Percentiles rank a stretch among this genome's conserved stretches.
phyloP scores from a whole-genome alignment of 2,329 filamentous ascomycete genomes.

The Paracorniculantispora psalliotae region DNA sequence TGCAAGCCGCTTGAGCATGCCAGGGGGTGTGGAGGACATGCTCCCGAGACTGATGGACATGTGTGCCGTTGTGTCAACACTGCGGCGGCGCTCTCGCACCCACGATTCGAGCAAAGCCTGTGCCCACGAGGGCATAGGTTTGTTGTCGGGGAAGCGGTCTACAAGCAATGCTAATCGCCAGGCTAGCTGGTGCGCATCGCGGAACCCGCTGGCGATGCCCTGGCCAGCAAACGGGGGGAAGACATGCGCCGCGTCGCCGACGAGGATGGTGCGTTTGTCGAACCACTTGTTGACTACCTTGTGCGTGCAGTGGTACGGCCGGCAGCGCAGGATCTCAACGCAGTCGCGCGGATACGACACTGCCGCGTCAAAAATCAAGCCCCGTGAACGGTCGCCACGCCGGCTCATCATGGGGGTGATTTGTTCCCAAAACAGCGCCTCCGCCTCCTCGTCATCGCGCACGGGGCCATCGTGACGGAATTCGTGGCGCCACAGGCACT shows the following conservation, averaged over 20 bases:
- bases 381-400: conserved; percentile 6
- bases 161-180: conserved; percentile 26
- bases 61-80: conserved; percentile 16
- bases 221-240: conserved; percentile 43
- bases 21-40: background rate
- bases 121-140: background rate
- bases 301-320: conserved; percentile 38
- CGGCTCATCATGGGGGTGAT: conserved; percentile 18
- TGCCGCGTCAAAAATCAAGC: background rate
- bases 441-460: conserved; percentile 4
- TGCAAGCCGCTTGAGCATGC: background rate
- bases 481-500: conserved; percentile 40
- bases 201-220: conserved; percentile 31
- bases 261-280: conserved; percentile 35
- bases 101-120: conserved; percentile 13
- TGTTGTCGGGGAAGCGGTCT: background rate
- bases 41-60: background rate
- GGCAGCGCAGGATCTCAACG: conserved; percentile 39
- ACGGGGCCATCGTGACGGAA: conserved; percentile 23
- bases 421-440: conserved; percentile 27
- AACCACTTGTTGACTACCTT: conserved; percentile 44
- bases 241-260: conserved; percentile 47
- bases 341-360: conserved; percentile 39
- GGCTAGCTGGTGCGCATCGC: conserved; percentile 29
- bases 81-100: conserved; percentile 19